Conservation (phyloP, 2,329 filamentous ascomycete genomes). For the Drechslerella coelobrocha region DNA sequence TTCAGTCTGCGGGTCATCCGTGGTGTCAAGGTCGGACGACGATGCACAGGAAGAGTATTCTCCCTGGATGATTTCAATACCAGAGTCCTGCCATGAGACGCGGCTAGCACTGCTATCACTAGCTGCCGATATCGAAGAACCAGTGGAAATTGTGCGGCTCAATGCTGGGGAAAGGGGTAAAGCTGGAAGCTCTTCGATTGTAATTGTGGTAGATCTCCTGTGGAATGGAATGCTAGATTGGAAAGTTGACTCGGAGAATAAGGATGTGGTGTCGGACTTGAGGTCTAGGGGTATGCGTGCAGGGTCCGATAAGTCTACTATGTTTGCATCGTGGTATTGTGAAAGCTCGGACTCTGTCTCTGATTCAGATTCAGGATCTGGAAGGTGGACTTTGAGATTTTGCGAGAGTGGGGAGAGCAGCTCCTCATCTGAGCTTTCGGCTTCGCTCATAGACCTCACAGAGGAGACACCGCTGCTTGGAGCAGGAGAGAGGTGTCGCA, state of each 20-base stretch:
- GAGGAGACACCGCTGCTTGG: constrained; percentile 44
- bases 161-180: constrained; percentile 38
- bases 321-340: constrained; percentile 8
- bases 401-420: constrained; percentile 29
- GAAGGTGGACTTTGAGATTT: constrained; percentile 40
- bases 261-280: constrained; percentile 29
- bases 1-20: constrained; percentile 47
- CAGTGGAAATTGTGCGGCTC: constrained; percentile 36
- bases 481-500: constrained; percentile 45
- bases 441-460: constrained; percentile 42
- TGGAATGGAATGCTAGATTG: background rate
- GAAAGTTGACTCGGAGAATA: constrained; percentile 38
- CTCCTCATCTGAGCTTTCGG: constrained; percentile 45
- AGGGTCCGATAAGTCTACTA: constrained; percentile 23
- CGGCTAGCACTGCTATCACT: constrained; percentile 22
- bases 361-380: constrained; percentile 44
- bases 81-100: constrained; percentile 44
- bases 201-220: constrained; percentile 24
- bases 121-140: constrained; percentile 19
- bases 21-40: constrained; percentile 40
- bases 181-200: constrained; percentile 49
- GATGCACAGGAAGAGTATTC: constrained; percentile 48
- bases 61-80: constrained; percentile 47
- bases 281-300: constrained; percentile 35
- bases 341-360: constrained; percentile 24